Percentiles rank a stretch among this genome's conserved stretches.
Evolutionary conservation across 139 green algal genomes (phyloP).

Genomic region (Pleodorina starrii): DNA sequence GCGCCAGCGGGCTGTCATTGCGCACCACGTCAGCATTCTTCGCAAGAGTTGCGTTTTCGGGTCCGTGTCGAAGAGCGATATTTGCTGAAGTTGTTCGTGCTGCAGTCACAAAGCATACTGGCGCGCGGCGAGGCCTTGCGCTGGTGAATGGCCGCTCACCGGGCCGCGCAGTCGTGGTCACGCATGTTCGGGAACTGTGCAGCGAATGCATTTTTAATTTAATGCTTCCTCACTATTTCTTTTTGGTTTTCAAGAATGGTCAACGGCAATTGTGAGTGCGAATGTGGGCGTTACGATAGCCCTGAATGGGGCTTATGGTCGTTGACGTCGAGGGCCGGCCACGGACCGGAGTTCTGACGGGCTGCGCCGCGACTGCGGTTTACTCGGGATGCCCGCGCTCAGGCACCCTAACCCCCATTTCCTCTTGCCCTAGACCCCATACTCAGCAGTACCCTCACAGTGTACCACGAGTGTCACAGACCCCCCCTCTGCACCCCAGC

Average conservation of each 20-base stretch:
- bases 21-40: neutral
- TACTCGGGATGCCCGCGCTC: no score
- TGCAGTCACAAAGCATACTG: neutral
- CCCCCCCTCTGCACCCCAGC: no score
- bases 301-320: neutral
- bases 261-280: no score
- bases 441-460: no score
- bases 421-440: no score
- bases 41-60: neutral
- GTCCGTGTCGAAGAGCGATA: neutral
- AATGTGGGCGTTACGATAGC: neutral
- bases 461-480: no score
- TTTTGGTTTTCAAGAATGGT: no score
- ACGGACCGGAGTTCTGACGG: no score
- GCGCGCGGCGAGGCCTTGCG: neutral
- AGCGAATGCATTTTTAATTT: neutral
- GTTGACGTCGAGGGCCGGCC: no score
- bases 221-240: neutral
- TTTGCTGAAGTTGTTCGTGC: neutral
- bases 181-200: neutral
- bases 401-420: no score
- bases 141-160: neutral
- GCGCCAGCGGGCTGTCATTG: neutral
- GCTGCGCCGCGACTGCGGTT: no score
- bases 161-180: neutral